Evolutionary conservation across 2,329 filamentous ascomycete species (phyloP).

Genomic region (Pseudocercospora eumusae): DNA sequence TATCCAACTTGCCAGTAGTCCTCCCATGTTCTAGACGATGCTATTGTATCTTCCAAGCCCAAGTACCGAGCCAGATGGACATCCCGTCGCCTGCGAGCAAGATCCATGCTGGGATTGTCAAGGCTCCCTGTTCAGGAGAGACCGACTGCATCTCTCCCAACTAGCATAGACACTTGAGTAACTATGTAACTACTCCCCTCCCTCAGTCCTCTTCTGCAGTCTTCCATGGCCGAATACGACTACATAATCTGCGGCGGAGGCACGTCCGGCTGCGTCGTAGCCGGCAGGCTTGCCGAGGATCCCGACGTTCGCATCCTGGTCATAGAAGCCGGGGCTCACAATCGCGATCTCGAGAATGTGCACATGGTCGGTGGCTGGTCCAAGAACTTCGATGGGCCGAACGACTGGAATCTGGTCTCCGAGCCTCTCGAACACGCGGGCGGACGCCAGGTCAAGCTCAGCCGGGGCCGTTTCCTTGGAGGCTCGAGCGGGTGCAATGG

Average conservation of each 20-base stretch:
- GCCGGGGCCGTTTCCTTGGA: conserved; percentile 47
- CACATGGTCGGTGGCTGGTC: conserved; percentile 49
- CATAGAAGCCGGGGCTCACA: conserved; percentile 24
- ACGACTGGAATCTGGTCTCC: conserved; percentile 49
- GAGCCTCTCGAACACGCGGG: conserved; percentile 44
- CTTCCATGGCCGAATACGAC: conserved; percentile 14
- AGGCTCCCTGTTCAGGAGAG: not conserved
- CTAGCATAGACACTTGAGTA: no score
- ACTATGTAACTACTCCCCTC: no score
- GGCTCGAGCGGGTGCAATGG: conserved; percentile 46
- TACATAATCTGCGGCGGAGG: conserved; percentile 37
- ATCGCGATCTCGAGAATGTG: conserved; percentile 46
- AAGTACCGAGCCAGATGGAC: not conserved
- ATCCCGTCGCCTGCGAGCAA: not conserved
- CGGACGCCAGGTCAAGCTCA: conserved; percentile 46
- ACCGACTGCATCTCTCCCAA: not conserved
- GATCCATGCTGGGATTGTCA: not conserved
- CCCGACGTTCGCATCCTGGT: conserved; percentile 36
- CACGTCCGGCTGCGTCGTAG: conserved; percentile 35
- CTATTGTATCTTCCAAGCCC: not conserved
- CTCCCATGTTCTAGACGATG: not conserved
- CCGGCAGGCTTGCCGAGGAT: conserved; percentile 34
- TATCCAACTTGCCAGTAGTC: not conserved
- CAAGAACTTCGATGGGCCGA: conserved; percentile 45
- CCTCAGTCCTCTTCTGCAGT: not conserved